A percentile compares a stretch with the other conserved stretches of the same genome.
phyloP scores from a whole-genome alignment of 257 asterid species.

The Euphrasia confusa region DNA sequence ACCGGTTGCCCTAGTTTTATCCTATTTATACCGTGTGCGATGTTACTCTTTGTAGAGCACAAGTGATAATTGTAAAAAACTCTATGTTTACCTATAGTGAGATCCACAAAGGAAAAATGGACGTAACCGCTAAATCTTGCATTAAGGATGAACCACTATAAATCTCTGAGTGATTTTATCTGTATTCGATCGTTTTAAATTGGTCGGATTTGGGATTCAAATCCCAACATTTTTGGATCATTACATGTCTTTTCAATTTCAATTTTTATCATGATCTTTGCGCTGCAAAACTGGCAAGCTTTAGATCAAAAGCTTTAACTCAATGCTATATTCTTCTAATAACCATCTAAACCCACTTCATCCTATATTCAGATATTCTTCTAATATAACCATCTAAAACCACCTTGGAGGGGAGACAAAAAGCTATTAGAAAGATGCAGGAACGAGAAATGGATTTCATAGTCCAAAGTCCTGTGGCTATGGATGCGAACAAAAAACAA shows the following conservation, averaged over 20 bases:
- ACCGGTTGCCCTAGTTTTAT: no score
- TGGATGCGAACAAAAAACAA: conserved; percentile 3
- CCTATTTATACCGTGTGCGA: no score
- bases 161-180: no score
- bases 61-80: no score
- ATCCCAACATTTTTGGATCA: conserved; percentile 2
- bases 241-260: conserved; percentile 2
- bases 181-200: no score
- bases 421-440: conserved; percentile 8
- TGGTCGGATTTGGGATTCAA: no score
- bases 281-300: conserved; percentile 13
- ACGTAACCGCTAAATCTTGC: no score
- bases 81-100: no score
- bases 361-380: conserved; percentile 5
- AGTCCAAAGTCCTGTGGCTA: conserved; percentile 1
- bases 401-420: conserved; percentile 13
- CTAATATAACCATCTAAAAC: conserved; percentile 16
- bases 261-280: conserved; percentile 7
- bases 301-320: background rate
- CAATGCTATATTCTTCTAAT: no score
- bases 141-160: no score
- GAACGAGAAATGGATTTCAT: background rate
- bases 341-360: background rate
- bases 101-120: no score
- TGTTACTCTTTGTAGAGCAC: no score